Evolutionary conservation across 1,284 basidiomycete genomes (phyloP), one percentile per base, ranked within the genome.

Genomic region (Austroboletus rostrupii): DNA sequence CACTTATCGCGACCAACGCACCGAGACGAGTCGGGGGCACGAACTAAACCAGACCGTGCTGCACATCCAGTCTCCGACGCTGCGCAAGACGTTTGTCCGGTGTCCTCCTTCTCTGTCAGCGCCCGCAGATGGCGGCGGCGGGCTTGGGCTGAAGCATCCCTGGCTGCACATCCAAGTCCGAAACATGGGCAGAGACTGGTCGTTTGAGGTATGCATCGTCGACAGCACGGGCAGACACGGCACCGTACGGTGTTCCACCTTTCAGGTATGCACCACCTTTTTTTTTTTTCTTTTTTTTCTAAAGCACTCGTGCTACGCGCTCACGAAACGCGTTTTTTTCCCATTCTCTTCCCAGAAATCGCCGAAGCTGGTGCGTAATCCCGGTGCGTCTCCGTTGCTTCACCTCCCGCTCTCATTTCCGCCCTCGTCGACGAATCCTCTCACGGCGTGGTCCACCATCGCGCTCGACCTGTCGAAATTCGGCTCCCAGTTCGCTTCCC

Each of bases 41-140:
- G 49, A 70, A 53, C 64, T 83, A n/a, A 62, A 76, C 61, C 85
- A 88, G 59, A 80, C 79, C 0, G 89, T 92, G 0, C 72, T 93
- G n/a, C 90, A 93, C 58, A 78, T 93, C 40, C 90, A 92, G 61
- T 90, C 87, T 3, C 88, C 89, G 9, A 81, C 80, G 1, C 64
- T 90, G 29, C 74, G 70, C 31, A 79, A 73, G 31, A 89, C 90
- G 0, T 92, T 77, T 61, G 82, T 92, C 45, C 80, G 80, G 21
- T 83, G 75, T 64, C 89, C 79, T 39, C 73, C 57, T 28, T 46
- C 14, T 33, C 32, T 16, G 32, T 5, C 32, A 33, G 4, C 32
- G 32, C 5, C 33, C 8, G 33, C 33, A n/a, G n/a, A n/a, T 36
- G 16, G 16, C 14, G n/a, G 16, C 14, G n/a, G 50, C 53, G 50